A percentile compares a stretch with the other conserved stretches of the same genome.
phyloP scores from a whole-genome alignment of 306 rosid species.

The Medicago lupulina region DNA sequence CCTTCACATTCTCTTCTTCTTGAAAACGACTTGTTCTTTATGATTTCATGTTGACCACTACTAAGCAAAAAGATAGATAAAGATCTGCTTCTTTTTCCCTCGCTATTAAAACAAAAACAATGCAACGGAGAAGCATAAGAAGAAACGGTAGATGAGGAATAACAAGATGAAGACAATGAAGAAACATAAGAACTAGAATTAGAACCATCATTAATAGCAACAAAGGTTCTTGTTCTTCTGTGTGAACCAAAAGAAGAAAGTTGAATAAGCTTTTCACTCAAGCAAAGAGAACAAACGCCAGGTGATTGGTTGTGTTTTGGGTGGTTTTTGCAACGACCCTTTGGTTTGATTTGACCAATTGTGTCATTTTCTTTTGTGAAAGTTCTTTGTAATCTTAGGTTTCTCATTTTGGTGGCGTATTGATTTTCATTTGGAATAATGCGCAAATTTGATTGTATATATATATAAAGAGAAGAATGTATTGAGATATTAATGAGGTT shows the following conservation, averaged over 20 bases:
- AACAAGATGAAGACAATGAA: slow-evolving; percentile 49
- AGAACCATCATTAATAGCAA: slow-evolving; percentile 1
- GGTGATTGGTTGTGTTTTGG: slow-evolving; percentile 86
- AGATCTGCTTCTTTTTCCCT: slow-evolving; percentile 34
- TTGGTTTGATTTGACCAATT: slow-evolving; percentile 43
- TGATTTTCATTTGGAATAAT: neutral
- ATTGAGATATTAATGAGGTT: neutral
- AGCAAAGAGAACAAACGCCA: slow-evolving; percentile 85
- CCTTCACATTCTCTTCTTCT: neutral
- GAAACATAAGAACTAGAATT: slow-evolving; percentile 40
- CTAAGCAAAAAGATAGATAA: slow-evolving; percentile 39
- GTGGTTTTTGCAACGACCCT: slow-evolving; percentile 67
- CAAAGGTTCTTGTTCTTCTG: neutral
- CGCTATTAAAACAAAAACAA: slow-evolving; percentile 23
- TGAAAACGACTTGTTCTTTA: slow-evolving; percentile 54
- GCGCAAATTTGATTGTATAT: slow-evolving; percentile 16
- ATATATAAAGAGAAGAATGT: neutral
- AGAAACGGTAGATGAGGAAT: slow-evolving; percentile 49
- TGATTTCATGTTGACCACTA: slow-evolving; percentile 45
- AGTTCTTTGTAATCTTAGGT: slow-evolving; percentile 33
- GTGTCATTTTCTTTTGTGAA: slow-evolving; percentile 33
- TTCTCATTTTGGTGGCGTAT: slow-evolving; percentile 43
- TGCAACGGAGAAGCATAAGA: slow-evolving; percentile 60
- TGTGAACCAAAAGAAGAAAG: slow-evolving; percentile 32
- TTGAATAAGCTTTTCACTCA: slow-evolving; percentile 57